Percentiles rank a stretch among this genome's conserved stretches.
phyloP scores from a whole-genome alignment of 2,329 filamentous ascomycete genomes.

The Colletotrichum tabaci region DNA sequence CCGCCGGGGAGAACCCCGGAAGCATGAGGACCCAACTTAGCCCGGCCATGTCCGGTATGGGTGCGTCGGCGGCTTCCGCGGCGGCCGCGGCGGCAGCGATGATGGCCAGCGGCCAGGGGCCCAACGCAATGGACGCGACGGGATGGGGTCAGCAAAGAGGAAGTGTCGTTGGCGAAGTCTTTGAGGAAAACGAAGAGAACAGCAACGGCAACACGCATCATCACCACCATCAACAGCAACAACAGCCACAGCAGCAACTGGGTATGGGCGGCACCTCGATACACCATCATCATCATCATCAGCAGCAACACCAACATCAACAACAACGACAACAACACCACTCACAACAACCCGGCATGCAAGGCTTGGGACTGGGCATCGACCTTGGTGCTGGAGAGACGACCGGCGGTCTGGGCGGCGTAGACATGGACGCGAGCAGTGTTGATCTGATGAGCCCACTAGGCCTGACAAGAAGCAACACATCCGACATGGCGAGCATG shows the following conservation, averaged over 20 bases:
- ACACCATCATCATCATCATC: background rate
- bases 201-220: constrained; percentile 8
- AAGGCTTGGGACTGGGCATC: constrained; percentile 29
- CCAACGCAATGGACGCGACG: constrained; percentile 6
- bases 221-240: constrained; percentile 1
- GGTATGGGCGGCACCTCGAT: constrained; percentile 17
- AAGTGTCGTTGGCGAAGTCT: constrained; percentile 32
- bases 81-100: constrained; percentile 16
- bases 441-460: constrained; percentile 41
- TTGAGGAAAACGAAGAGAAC: constrained; percentile 35
- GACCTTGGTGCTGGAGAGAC: constrained; percentile 21
- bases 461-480: constrained; percentile 39
- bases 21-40: constrained; percentile 54
- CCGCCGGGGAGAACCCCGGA: constrained; percentile 57
- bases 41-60: constrained; percentile 46
- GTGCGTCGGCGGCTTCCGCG: background rate
- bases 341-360: constrained; percentile 8
- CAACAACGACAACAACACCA: too few species aligned
- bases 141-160: constrained; percentile 33
- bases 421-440: constrained; percentile 34
- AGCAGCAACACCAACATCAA: too few species aligned
- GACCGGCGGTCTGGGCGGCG: constrained; percentile 17
- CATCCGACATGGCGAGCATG: constrained; percentile 36
- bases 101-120: constrained; percentile 21
- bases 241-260: constrained; percentile 14